Evolutionary conservation across 352 stramenopile species (phyloP).

Genomic region (Globisporangium iwayamae): DNA sequence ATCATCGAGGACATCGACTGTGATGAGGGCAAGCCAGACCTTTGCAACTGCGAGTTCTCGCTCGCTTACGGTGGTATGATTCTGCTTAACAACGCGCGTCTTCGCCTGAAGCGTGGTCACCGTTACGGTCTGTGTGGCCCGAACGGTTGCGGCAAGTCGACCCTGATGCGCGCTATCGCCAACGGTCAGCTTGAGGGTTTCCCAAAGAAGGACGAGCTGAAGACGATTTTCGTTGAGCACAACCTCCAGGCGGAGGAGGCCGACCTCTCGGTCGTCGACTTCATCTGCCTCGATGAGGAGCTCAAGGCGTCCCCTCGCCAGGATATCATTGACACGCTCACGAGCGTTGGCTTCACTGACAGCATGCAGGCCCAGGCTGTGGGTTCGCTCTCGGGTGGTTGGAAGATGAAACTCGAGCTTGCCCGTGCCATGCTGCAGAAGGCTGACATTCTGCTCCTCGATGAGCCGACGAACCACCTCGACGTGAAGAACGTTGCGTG

Average conservation of each 20-base stretch:
- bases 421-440: conserved; percentile 94
- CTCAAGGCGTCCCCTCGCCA: conserved; percentile 87
- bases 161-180: conserved; percentile 95
- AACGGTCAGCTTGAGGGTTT: conserved; percentile 96
- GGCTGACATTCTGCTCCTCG: conserved; percentile 95
- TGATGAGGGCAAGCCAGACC: conserved; percentile 95
- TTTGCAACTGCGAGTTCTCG: conserved; percentile 99
- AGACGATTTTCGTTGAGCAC: conserved; percentile 97
- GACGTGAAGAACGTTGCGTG: conserved; percentile 92
- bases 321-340: conserved; percentile 90
- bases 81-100: conserved; percentile 88
- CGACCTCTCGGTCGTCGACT: conserved; percentile 82
- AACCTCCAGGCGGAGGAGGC: conserved; percentile 92
- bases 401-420: conserved; percentile 95
- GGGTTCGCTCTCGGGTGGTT: conserved; percentile 93
- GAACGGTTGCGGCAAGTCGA: conserved; percentile 94
- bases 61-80: conserved; percentile 94
- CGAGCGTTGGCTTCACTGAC: conserved; percentile 91
- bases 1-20: conserved; percentile 95
- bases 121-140: conserved; percentile 94
- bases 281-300: conserved; percentile 87
- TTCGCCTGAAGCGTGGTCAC: conserved; percentile 89
- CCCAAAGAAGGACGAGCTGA: conserved; percentile 92
- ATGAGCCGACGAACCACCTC: conserved; percentile 95
- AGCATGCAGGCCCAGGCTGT: conserved; percentile 92